A percentile compares a stretch with the other conserved stretches of the same genome.
phyloP scores from a whole-genome alignment of 768 basidiomycete genomes.

The Suillus clintonianus region DNA sequence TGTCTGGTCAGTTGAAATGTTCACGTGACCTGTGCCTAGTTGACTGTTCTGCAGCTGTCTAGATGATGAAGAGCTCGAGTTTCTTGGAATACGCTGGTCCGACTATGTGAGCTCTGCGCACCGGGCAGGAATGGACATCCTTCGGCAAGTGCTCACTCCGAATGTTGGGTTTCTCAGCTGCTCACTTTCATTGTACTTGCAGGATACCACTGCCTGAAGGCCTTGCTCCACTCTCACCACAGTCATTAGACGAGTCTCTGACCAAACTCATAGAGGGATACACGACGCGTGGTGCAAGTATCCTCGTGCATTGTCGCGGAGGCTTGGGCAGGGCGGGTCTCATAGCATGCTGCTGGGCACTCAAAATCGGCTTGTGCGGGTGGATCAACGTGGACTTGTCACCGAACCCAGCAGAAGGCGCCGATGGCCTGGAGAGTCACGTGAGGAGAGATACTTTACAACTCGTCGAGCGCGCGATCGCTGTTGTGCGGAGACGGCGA shows the following conservation, averaged over 20 bases:
- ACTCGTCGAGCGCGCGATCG: slow-evolving; percentile 73
- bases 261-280: slow-evolving; percentile 67
- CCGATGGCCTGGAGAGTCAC: slow-evolving; percentile 2
- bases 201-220: slow-evolving; percentile 92
- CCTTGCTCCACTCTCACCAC: slow-evolving; percentile 65
- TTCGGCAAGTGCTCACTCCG: slow-evolving; percentile 52
- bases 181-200: slow-evolving; percentile 3
- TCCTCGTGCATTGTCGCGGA: slow-evolving; percentile 90
- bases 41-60: slow-evolving; percentile 57
- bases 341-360: slow-evolving; percentile 89
- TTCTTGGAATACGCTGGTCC: slow-evolving; percentile 84
- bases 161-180: not conserved
- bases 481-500: slow-evolving; percentile 70
- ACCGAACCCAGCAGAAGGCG: not conserved
- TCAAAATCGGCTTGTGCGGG: slow-evolving; percentile 88
- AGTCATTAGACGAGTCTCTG: slow-evolving; percentile 66
- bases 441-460: slow-evolving; percentile 53
- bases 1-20: slow-evolving; percentile 59
- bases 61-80: slow-evolving; percentile 80
- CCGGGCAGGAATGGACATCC: slow-evolving; percentile 71
- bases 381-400: slow-evolving; percentile 45
- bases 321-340: slow-evolving; percentile 94
- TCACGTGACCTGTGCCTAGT: not conserved
- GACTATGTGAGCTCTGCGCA: slow-evolving; percentile 70
- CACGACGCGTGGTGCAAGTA: slow-evolving; percentile 67